A percentile compares a stretch with the other conserved stretches of the same genome.
These are phyloP conservation scores for Tremella mesenterica DNA, from an alignment of 768 basidiomycete species.

Conservation along the genomic window DNA sequence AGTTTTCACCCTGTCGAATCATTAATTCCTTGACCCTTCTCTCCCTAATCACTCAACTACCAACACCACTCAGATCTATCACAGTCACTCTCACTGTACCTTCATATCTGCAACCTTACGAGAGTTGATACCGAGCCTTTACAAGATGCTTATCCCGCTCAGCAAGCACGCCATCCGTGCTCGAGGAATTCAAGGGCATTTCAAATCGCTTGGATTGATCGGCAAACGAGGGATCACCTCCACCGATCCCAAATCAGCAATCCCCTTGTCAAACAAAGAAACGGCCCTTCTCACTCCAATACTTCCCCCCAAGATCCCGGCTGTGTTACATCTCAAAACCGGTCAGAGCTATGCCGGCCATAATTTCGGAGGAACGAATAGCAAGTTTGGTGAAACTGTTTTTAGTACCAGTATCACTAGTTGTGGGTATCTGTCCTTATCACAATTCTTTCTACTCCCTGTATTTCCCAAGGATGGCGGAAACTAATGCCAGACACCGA, in stretches of 20 bases:
- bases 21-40: too few relatives aligned
- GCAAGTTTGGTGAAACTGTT: conserved; percentile 91
- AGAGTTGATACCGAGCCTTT: neutral
- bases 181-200: conserved; percentile 15
- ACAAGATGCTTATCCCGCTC: neutral
- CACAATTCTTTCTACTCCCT: neutral
- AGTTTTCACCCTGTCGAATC: conserved; percentile 33
- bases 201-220: conserved; percentile 6
- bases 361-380: conserved; percentile 78
- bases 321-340: conserved; percentile 80
- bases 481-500: conserved; percentile 67
- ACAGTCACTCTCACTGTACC: neutral
- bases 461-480: neutral
- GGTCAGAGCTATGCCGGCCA: conserved; percentile 86
- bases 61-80: neutral
- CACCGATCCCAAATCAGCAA: conserved; percentile 10
- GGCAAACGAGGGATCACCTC: conserved; percentile 34
- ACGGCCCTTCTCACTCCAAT: conserved; percentile 29
- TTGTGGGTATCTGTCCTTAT: conserved; percentile 53
- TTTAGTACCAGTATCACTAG: conserved; percentile 99
- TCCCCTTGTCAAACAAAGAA: conserved; percentile 5
- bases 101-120: too few relatives aligned
- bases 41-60: too few relatives aligned
- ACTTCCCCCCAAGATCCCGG: conserved; percentile 51
- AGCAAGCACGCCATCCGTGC: conserved; percentile 13